Conservation (phyloP, 202 grass and related monocot species). For the Dendrocalamus latiflorus region DNA sequence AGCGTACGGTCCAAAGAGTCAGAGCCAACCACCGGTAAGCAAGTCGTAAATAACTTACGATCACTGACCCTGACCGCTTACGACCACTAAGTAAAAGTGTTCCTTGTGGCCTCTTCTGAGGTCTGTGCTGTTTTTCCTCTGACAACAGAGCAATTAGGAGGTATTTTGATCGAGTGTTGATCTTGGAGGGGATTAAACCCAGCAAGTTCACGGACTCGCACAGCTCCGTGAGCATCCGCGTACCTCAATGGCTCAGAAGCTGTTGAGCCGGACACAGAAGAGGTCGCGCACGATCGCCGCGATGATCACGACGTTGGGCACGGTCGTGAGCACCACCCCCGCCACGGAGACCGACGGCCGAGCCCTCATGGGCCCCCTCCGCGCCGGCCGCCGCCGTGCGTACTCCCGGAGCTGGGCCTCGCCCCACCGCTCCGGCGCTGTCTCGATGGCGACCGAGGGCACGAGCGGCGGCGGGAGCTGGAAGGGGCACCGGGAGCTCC, state of each 20-base stretch:
- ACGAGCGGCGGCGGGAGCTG: constrained; percentile 56
- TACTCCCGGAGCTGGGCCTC: constrained; percentile 31
- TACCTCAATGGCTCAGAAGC: constrained; percentile 24
- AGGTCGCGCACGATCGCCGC: constrained; percentile 16
- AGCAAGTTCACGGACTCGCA: background rate
- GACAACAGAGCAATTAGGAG: too few species aligned
- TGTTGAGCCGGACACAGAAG: constrained; percentile 27
- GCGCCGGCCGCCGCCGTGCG: constrained; percentile 23
- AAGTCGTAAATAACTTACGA: too few species aligned
- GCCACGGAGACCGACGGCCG: constrained; percentile 18
- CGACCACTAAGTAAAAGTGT: too few species aligned
- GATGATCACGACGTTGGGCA: constrained; percentile 30
- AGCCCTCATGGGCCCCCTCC: constrained; percentile 27
- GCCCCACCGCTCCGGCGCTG: constrained; percentile 34
- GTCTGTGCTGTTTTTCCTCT: too few species aligned
- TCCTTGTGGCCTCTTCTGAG: too few species aligned
- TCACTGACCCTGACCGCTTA: too few species aligned
- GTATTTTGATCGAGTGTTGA: too few species aligned
- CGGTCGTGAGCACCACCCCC: constrained; percentile 19
- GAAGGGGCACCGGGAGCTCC: constrained; percentile 65
- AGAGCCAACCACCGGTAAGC: too few species aligned
- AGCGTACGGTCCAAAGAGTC: too few species aligned
- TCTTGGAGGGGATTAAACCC: too few species aligned
- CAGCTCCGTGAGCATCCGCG: background rate
- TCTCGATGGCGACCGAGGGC: constrained; percentile 35